A percentile compares a stretch with the other conserved stretches of the same genome.
Evolutionary conservation across 805 yeast genomes (phyloP).

Genomic region (Pichia cephalocereana): DNA sequence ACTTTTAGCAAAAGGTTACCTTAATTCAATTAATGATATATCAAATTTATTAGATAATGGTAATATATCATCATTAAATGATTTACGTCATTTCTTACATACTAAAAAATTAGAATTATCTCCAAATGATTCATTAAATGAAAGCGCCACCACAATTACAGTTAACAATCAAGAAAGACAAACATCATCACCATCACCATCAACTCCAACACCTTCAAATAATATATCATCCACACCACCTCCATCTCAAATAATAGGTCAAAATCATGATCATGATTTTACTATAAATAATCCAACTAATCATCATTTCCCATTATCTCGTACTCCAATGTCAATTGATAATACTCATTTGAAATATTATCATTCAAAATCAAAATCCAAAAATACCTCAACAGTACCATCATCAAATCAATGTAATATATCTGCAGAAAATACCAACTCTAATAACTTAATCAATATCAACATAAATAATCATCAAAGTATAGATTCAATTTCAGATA

Average conservation of each 20-base stretch:
- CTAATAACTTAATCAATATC: not conserved
- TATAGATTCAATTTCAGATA: no score
- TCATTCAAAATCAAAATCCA: not conserved
- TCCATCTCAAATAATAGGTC: slow-evolving; percentile 5
- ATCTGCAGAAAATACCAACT: not conserved
- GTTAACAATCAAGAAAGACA: not conserved
- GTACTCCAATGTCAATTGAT: slow-evolving; percentile 11
- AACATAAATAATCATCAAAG: no score
- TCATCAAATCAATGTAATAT: no score
- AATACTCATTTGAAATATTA: slow-evolving; percentile 6
- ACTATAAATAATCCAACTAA: slow-evolving; percentile 12
- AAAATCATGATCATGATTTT: slow-evolving; percentile 14
- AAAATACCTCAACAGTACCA: no score
- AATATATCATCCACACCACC: not conserved
- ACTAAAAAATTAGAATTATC: slow-evolving; percentile 21
- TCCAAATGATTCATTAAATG: no score
- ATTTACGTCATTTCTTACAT: slow-evolving; percentile 29
- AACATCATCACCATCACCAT: no score
- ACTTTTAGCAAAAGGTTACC: slow-evolving; percentile 46
- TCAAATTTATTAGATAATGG: slow-evolving; percentile 15
- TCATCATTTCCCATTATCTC: slow-evolving; percentile 22
- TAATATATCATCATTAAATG: slow-evolving; percentile 24
- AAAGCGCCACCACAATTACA: no score
- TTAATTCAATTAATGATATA: slow-evolving; percentile 53
- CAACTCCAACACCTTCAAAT: no score